Base-by-base conservation (phyloP, 1,139 yeast genomes). In the Candida sp. region DNA sequence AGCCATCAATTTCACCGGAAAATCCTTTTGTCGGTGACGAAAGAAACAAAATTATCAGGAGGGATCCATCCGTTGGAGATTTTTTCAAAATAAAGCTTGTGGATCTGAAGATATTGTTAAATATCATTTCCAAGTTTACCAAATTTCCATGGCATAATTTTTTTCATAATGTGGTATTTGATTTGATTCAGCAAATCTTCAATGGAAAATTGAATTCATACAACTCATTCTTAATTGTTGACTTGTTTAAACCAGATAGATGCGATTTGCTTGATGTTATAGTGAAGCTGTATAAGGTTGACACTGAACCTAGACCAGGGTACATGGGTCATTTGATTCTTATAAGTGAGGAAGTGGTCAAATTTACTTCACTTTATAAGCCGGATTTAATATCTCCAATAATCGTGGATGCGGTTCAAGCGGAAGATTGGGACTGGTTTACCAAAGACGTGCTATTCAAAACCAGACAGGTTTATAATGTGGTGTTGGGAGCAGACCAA, bases 281-380 rank as follows among this genome's bases (percentile, higher is more conserved):
- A 12, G 66, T 65, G 5, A 47, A 53, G 15, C 56, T 72, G 3
- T 71, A 70, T 49, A 51, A 50, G 25, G 48, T 52, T 5, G 53
- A 54, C 2, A 42, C 41, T 21, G 62, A 57, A 2, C 68, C 73
- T 2, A 54, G 77, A 33, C 77, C 79, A 0, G 79, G 79, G 0
- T 73, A 72, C 48, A 66, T 73, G 68, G 79, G 79, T 1, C 79
- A 93, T 64, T 73, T 93, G 59, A 93, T 97, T 0, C 73, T 93
- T 50, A 91, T 95, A 49, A 96, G 97, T 6, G 79, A 74, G 49
- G 79, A 74, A 48, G 73, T 74, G 32, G 79, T 73, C 32, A 73
- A 74, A 52, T 74, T 74, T 51, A 70, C 78, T 4, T 72, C 77
- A 4, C 60, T 74, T 25, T 74, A 74, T 48, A 74, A 74, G 48